These are phyloP conservation scores for Aspergillus sp. DNA, from an alignment of 2,329 filamentous ascomycete genomes.

Conservation along the genomic window DNA sequence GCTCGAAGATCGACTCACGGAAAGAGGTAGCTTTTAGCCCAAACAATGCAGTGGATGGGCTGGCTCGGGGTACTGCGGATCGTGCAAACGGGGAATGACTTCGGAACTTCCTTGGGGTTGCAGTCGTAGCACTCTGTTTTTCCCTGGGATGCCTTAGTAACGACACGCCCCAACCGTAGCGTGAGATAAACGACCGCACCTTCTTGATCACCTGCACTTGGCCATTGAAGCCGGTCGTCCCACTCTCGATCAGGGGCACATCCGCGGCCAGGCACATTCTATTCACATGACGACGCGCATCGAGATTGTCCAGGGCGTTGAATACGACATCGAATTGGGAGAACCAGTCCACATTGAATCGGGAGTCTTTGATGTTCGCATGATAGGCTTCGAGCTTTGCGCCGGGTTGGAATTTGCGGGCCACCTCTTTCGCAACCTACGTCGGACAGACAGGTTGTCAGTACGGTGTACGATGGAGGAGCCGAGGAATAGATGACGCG, in stretches of 20 bases:
- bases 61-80: slow-evolving; percentile 95
- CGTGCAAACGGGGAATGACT: slow-evolving; percentile 93
- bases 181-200: slow-evolving; percentile 30
- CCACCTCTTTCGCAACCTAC: slow-evolving; percentile 88
- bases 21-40: slow-evolving; percentile 94
- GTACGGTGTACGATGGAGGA: not conserved
- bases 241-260: slow-evolving; percentile 90
- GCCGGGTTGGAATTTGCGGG: slow-evolving; percentile 82
- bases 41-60: slow-evolving; percentile 97
- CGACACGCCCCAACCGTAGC: not conserved
- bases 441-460: not conserved
- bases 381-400: slow-evolving; percentile 86
- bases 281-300: slow-evolving; percentile 91
- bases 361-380: slow-evolving; percentile 87
- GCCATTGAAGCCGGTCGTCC: slow-evolving; percentile 95
- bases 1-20: slow-evolving; percentile 48
- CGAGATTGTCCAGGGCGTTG: slow-evolving; percentile 94
- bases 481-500: not conserved
- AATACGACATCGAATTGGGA: slow-evolving; percentile 79
- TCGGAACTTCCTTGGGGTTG: slow-evolving; percentile 81
- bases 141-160: slow-evolving; percentile 47
- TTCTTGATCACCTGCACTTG: slow-evolving; percentile 97
- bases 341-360: slow-evolving; percentile 90
- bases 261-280: slow-evolving; percentile 93
- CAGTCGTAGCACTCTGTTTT: slow-evolving; percentile 96